Conservation (phyloP, 139 green algal species). For the Chlamydomonas urium region DNA sequence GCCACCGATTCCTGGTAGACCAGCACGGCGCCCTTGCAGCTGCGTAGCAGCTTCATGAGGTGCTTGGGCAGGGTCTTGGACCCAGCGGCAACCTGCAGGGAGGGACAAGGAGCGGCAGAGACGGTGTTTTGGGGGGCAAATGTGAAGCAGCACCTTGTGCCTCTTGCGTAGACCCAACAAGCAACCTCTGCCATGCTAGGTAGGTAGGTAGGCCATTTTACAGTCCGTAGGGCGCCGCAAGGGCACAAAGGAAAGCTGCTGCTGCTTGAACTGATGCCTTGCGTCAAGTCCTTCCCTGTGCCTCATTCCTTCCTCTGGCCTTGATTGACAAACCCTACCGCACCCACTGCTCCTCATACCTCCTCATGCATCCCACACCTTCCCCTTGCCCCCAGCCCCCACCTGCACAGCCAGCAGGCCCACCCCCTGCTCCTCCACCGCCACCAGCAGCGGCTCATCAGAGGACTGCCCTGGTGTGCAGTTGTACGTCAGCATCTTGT, state of each 20-base stretch:
- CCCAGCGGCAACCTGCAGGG: conserved; percentile 15
- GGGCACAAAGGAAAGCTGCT: neutral
- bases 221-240: no score
- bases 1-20: conserved; percentile 27
- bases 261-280: neutral
- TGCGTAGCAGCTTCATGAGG: conserved; percentile 22
- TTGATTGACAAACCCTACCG: neutral
- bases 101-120: conserved; percentile 15
- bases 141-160: no score
- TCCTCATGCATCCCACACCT: no score
- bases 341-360: no score
- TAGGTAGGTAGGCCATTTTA: no score
- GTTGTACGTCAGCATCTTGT: no score
- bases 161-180: no score
- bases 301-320: neutral
- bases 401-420: conserved; percentile 18
- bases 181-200: no score
- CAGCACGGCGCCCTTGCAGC: conserved; percentile 25
- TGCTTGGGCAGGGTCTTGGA: conserved; percentile 16
- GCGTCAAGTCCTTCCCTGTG: neutral
- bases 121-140: no score
- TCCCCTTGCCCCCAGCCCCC: conserved; percentile 4
- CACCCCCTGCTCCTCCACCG: conserved; percentile 21
- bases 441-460: no score
- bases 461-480: no score